Conservation (phyloP, 2,329 filamentous ascomycete species). For the Metarhizium album region DNA sequence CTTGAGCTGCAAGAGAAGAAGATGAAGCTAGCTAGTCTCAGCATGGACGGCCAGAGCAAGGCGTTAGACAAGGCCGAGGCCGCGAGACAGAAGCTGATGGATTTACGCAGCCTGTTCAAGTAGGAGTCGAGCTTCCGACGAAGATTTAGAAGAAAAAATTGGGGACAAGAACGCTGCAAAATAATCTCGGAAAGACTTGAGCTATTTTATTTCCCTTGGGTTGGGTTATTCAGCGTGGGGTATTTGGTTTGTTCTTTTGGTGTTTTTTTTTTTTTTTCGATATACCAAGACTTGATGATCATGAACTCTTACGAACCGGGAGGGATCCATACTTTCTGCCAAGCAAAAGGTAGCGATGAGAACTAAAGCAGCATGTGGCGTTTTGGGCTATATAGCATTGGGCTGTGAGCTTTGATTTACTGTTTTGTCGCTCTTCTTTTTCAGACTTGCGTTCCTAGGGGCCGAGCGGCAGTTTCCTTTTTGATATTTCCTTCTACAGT, state of each 20-base stretch:
- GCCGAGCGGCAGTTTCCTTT: background rate
- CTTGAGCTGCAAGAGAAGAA: constrained; percentile 84
- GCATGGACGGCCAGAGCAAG: constrained; percentile 57
- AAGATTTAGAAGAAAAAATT: background rate
- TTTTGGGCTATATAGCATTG: constrained; percentile 1
- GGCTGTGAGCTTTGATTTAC: background rate
- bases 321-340: background rate
- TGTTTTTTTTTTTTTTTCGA: background rate
- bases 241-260: too few relatives aligned
- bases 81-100: constrained; percentile 51
- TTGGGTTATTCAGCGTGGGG: too few relatives aligned
- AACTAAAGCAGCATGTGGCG: background rate
- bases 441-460: background rate
- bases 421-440: background rate
- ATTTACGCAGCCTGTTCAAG: constrained; percentile 48
- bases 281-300: background rate
- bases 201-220: too few relatives aligned
- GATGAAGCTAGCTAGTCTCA: constrained; percentile 77
- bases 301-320: background rate
- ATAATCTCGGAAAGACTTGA: too few relatives aligned
- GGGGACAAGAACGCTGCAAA: background rate
- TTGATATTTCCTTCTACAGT: background rate
- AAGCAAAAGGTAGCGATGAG: background rate
- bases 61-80: constrained; percentile 39
- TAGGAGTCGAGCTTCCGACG: constrained; percentile 13